Evolutionary conservation across 2,329 filamentous ascomycete species (phyloP), one percentile per base, ranked within the genome.

Genomic region (Zopfia rhizophila): DNA sequence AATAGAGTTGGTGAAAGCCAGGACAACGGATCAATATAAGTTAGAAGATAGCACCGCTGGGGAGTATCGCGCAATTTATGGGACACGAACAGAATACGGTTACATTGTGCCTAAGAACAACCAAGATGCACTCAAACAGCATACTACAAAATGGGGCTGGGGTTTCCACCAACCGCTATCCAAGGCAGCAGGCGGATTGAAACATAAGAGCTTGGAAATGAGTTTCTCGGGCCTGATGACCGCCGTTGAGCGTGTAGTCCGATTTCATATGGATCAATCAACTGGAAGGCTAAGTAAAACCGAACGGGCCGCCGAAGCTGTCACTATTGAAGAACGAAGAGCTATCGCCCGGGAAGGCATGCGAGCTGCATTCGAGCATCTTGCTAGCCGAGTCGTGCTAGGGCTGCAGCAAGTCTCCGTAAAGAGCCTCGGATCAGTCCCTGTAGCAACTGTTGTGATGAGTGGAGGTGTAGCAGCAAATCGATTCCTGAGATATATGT

Each of bases 381-480:
- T 97, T 18, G 86, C 84, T 1, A 88, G 85, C 54, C 82, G 93
- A 7, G 79, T 94, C 2, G 69, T 93, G 11, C 76, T 94, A 30
- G 88, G 83, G 1, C 75, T 96, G n/a, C 71, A 81, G 33, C 61
- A 66, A 8, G 21, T 41, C 6, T 42, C 51, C 12, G 17, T 27
- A 8, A 23, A 45, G 30, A 45, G 28, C 48, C 56, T 14, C 3
- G 22, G 28, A 25, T 18, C 23, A 11, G 29, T 44, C 22, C 25
- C 30, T 19, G 27, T 86, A 6, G 72, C 74, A 7, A 87, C 87
- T 1, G 75, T 97, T 4, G 90, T 97, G 7, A 81, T 97, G 3
- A 89, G 91, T 27, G 94, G 94, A 21, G 94, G 94, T 17, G 94
- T 99, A 5, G 94, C 93, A 6, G 87, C 89, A 38, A 97, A 97